Evolutionary conservation across 2,329 filamentous ascomycete species (phyloP), one percentile per base, ranked within the genome.

Genomic region (Alternaria triticimaculans): DNA sequence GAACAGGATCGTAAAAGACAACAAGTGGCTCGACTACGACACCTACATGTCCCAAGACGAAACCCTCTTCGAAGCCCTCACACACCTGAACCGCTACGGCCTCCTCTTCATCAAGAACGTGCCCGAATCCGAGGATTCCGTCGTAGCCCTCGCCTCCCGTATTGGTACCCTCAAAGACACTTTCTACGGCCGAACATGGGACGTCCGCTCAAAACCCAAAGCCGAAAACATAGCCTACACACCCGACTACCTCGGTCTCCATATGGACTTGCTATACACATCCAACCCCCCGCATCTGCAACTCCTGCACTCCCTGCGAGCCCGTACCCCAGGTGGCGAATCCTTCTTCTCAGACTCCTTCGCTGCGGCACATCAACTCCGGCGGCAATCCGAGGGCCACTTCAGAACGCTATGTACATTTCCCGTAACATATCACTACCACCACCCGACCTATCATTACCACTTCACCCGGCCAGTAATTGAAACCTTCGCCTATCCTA

Each of bases 201-300:
- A 97, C 79, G 95, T 98, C 12, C 88, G 89, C 58, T 93, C 90
- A 4, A 91, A 96, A 57, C 90, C 91, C 2, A 80, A 92, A 59
- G 93, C 94, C 23, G 94, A 95, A 76, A 98, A 98, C 77, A 92
- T 97, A 5, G 95, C 96, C 21, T 85, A 98, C 81, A 97, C 95
- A 1, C 90, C 87, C 74, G 86, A 90, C 53, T 90, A 90, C 74
- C 88, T 98, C 2, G 92, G 92, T 15, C 89, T 97, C 51, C 96
- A 99, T 82, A 96, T 97, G 88, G 96, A 98, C 77, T 86, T 98
- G 44, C 85, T 97, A 59, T 98, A 98, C 81, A 90, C 96, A 80
- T 82, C 87, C 14, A 87, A 92, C 55, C 89, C 92, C 3, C 95
- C 95, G 0, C 89, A 90, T 30, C 88, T 96, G 55, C 95, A 99